Evolutionary conservation across 805 yeast genomes (phyloP).

Genomic region (Suhomyces emberorum): DNA sequence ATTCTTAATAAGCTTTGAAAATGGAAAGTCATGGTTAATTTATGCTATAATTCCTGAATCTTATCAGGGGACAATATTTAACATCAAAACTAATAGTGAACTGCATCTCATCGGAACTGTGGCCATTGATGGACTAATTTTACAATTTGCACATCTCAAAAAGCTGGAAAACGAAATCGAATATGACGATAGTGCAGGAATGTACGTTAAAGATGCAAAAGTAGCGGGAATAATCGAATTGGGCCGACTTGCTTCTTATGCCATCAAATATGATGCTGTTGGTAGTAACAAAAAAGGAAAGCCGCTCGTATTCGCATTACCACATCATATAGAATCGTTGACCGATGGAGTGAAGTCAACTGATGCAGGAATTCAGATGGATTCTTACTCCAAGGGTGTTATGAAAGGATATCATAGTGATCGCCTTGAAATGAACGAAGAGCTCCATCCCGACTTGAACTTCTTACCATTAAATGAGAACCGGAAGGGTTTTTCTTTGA

Average conservation of each 20-base stretch:
- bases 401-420: conserved; percentile 46
- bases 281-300: conserved; percentile 48
- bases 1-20: no score
- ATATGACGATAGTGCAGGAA: conserved; percentile 69
- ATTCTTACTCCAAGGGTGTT: conserved; percentile 50
- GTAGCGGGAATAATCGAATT: conserved; percentile 47
- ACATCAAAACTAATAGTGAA: no score
- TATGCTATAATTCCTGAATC: no score
- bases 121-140: conserved; percentile 46
- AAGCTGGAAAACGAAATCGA: conserved; percentile 27
- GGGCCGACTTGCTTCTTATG: conserved; percentile 46
- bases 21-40: conserved; percentile 48
- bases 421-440: conserved; percentile 35
- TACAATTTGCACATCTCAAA: conserved; percentile 51
- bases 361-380: conserved; percentile 41
- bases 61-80: no score
- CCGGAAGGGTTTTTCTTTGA: conserved; percentile 34
- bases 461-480: conserved; percentile 48
- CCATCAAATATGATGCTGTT: conserved; percentile 43
- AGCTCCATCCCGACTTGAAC: conserved; percentile 36
- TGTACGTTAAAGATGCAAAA: conserved; percentile 50
- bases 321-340: conserved; percentile 48
- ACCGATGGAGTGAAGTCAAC: conserved; percentile 17
- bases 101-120: no score
- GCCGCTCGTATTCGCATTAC: conserved; percentile 50